Conservation (phyloP, 345 rosid species). For the Odontarrhena argentea region DNA sequence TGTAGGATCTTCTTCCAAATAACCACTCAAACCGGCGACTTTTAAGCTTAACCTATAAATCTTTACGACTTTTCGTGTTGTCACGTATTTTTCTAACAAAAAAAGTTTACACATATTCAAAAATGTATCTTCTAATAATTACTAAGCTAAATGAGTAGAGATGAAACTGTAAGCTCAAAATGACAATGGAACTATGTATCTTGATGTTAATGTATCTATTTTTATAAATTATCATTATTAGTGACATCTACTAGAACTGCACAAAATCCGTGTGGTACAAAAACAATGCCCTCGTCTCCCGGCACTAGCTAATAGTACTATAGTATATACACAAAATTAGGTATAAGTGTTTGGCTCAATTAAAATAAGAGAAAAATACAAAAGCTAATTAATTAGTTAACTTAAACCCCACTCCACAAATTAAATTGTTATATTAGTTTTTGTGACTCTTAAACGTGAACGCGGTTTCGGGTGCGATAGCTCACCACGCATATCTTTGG, state of each 20-base stretch:
- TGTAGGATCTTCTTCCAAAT: too few species aligned
- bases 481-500: conserved; percentile 37
- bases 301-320: conserved; percentile 13
- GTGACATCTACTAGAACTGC: conserved; percentile 35
- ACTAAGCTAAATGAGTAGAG: too few species aligned
- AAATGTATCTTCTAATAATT: too few species aligned
- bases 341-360: conserved; percentile 22
- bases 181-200: background rate
- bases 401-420: conserved; percentile 15
- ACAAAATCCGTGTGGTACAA: conserved; percentile 30
- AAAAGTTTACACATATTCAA: too few species aligned
- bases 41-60: too few species aligned
- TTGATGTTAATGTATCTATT: conserved; percentile 17
- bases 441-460: conserved; percentile 28
- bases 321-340: conserved; percentile 2
- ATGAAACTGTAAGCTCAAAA: too few species aligned
- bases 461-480: conserved; percentile 41
- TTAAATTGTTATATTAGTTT: conserved; percentile 18
- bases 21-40: too few species aligned
- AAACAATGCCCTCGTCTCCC: conserved; percentile 25
- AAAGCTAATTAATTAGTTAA: conserved; percentile 3
- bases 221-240: conserved; percentile 13
- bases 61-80: too few species aligned
- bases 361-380: background rate
- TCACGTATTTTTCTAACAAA: too few species aligned